Percentiles rank a stretch among this genome's conserved stretches.
Evolutionary conservation across 1,139 yeast genomes (phyloP).

Genomic region (Neolecta irregularis): DNA sequence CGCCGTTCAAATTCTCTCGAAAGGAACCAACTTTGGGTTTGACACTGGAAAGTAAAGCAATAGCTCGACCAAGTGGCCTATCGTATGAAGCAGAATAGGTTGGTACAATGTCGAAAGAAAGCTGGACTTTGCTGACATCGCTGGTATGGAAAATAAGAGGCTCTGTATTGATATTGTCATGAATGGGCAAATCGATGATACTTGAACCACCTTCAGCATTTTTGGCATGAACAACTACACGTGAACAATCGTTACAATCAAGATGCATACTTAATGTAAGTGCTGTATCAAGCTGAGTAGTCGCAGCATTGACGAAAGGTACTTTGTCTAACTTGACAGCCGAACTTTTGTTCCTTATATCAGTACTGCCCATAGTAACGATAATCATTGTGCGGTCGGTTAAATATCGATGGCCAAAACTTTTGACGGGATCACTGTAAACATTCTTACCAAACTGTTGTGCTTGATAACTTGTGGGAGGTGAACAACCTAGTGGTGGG

Average conservation of each 20-base stretch:
- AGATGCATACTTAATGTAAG: no score
- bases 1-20: conserved; percentile 51
- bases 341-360: conserved; percentile 41
- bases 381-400: conserved; percentile 50
- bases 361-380: conserved; percentile 72
- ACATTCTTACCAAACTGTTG: conserved; percentile 3
- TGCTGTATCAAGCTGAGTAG: conserved; percentile 79
- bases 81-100: conserved; percentile 50
- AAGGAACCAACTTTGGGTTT: conserved; percentile 58
- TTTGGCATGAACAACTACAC: conserved; percentile 45
- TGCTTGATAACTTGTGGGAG: no score
- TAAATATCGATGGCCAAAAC: conserved; percentile 74
- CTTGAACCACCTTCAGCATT: conserved; percentile 46
- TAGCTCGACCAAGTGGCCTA: conserved; percentile 68
- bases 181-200: conserved; percentile 67
- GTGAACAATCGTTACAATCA: no score
- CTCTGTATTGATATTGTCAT: conserved; percentile 63
- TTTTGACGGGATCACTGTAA: conserved; percentile 33
- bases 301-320: conserved; percentile 57
- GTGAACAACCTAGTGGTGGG: no score
- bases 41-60: conserved; percentile 51
- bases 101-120: conserved; percentile 83
- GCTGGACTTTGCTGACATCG: conserved; percentile 35
- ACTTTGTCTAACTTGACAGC: conserved; percentile 63
- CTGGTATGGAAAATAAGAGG: conserved; percentile 62